These are phyloP conservation scores for Rhodotorula sp. DNA, from an alignment of 1,284 basidiomycete genomes.

Conservation along the genomic window DNA sequence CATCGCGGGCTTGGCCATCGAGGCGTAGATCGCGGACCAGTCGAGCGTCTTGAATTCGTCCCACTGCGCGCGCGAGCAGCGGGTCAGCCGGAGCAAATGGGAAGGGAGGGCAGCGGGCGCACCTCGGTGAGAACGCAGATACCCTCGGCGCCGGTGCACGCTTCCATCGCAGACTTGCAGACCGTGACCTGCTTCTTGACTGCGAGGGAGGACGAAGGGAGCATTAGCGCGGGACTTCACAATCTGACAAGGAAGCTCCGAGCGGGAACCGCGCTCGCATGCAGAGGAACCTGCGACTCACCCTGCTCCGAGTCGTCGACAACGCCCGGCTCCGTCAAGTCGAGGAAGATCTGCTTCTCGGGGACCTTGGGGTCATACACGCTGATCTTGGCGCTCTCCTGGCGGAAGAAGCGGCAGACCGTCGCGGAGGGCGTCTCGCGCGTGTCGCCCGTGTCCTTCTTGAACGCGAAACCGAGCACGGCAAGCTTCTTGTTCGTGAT, in stretches of 20 bases:
- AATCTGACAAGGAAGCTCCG: too few relatives aligned
- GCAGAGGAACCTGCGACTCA: not conserved
- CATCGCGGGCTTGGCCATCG: slow-evolving; percentile 95
- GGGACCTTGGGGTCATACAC: slow-evolving; percentile 87
- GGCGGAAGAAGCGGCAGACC: slow-evolving; percentile 87
- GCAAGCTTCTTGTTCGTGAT: slow-evolving; percentile 95
- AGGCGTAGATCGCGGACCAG: slow-evolving; percentile 78
- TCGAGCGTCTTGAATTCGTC: slow-evolving; percentile 90
- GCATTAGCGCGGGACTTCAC: too few relatives aligned
- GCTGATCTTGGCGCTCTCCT: slow-evolving; percentile 79
- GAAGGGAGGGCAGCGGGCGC: not conserved
- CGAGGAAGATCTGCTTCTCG: slow-evolving; percentile 56
- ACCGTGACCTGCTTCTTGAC: slow-evolving; percentile 87
- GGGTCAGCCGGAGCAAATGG: not conserved
- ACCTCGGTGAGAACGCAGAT: slow-evolving; percentile 84
- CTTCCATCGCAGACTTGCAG: slow-evolving; percentile 71
- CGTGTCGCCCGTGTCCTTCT: slow-evolving; percentile 83
- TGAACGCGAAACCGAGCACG: slow-evolving; percentile 74
- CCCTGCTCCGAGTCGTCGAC: slow-evolving; percentile 54
- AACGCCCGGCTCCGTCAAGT: slow-evolving; percentile 55
- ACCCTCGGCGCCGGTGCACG: slow-evolving; percentile 84
- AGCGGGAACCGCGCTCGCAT: too few relatives aligned
- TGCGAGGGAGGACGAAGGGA: not conserved
- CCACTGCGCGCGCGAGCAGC: slow-evolving; percentile 51
- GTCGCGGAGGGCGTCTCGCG: slow-evolving; percentile 97